Percentiles rank a stretch among this genome's conserved stretches.
Evolutionary conservation across 2,329 filamentous ascomycete species (phyloP).

Genomic region (Sporothrix variecibatus): DNA sequence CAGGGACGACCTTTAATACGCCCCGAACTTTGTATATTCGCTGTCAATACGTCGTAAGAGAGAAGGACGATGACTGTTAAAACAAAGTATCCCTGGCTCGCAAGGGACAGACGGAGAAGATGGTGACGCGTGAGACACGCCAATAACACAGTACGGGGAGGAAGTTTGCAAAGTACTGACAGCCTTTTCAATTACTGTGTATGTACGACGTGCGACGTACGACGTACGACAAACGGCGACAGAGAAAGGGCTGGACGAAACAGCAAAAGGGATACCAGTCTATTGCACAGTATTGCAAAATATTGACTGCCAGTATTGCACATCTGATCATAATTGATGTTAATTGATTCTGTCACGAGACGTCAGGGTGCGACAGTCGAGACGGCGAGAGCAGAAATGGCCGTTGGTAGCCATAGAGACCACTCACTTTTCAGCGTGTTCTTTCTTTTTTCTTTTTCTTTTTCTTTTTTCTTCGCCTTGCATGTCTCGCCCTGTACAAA

Average conservation of each 20-base stretch:
- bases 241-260: neutral
- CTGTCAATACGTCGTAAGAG: no score
- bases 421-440: neutral
- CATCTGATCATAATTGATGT: neutral
- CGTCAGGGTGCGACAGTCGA: neutral
- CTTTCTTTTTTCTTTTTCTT: no score
- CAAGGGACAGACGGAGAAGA: neutral
- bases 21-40: no score
- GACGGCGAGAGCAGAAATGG: neutral
- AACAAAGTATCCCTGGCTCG: neutral
- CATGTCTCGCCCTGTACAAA: conserved; percentile 3
- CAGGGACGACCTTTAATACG: no score
- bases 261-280: neutral
- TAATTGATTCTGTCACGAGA: neutral
- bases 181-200: no score
- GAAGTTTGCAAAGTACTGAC: no score
- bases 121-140: neutral
- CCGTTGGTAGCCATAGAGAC: conserved; percentile 13
- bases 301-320: neutral
- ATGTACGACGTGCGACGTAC: neutral
- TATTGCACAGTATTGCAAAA: neutral
- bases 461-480: neutral
- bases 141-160: no score
- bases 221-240: neutral
- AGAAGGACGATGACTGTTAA: no score